Conservation (phyloP, 176 grass and related monocot genomes). For the Oryza glaberrima region DNA sequence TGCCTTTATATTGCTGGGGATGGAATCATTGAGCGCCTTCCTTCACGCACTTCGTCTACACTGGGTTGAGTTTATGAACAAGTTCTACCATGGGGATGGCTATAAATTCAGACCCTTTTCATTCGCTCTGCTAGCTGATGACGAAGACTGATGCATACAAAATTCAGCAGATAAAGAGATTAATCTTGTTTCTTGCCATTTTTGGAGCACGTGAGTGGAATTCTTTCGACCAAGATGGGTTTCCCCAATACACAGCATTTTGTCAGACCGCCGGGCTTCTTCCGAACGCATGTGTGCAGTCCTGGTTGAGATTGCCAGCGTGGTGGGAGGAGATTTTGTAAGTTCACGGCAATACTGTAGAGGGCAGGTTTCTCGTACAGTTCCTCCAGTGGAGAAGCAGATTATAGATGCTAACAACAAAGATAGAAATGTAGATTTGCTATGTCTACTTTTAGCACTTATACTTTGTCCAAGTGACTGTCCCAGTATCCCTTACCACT, state of each 20-base stretch:
- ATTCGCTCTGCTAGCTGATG: constrained; percentile 77
- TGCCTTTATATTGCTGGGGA: constrained; percentile 98
- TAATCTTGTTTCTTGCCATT: constrained; percentile 47
- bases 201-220: constrained; percentile 43
- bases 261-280: constrained; percentile 39
- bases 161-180: constrained; percentile 31
- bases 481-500: constrained; percentile 14
- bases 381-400: constrained; percentile 44
- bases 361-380: constrained; percentile 62
- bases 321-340: constrained; percentile 63
- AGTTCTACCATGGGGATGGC: constrained; percentile 98
- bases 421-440: constrained; percentile 72
- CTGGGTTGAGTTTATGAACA: constrained; percentile 99
- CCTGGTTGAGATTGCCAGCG: constrained; percentile 51
- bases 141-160: constrained; percentile 67
- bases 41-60: constrained; percentile 97
- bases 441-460: constrained; percentile 43
- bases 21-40: constrained; percentile 96
- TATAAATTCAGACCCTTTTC: constrained; percentile 98
- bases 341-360: constrained; percentile 64
- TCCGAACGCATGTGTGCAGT: constrained; percentile 28
- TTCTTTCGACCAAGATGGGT: constrained; percentile 38
- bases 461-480: constrained; percentile 37
- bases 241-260: constrained; percentile 50
- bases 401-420: constrained; percentile 69